Percentiles rank a stretch among this genome's conserved stretches.
These are phyloP conservation scores for Penicillium robsamsonii DNA, from an alignment of 495 filamentous ascomycete species.

Conservation along the genomic window DNA sequence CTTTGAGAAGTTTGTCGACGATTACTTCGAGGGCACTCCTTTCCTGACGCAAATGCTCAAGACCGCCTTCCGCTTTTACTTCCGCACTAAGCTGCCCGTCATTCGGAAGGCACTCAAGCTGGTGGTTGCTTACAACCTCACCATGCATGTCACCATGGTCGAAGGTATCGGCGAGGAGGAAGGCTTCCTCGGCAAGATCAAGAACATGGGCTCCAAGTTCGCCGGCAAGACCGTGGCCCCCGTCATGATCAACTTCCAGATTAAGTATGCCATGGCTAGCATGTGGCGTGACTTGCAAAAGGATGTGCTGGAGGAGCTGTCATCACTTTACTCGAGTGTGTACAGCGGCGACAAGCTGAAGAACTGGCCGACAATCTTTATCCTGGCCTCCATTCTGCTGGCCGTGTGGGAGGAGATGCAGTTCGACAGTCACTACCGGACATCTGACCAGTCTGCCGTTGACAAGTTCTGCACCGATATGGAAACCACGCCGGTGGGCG, in stretches of 20 bases:
- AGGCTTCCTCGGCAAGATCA: slow-evolving; percentile 72
- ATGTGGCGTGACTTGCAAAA: slow-evolving; percentile 97
- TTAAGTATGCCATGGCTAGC: slow-evolving; percentile 89
- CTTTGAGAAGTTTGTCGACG: slow-evolving; percentile 87
- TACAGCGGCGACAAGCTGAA: slow-evolving; percentile 92
- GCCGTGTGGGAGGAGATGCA: slow-evolving; percentile 97
- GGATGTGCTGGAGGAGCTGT: slow-evolving; percentile 89
- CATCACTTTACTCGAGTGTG: slow-evolving; percentile 82
- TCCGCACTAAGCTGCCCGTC: slow-evolving; percentile 75
- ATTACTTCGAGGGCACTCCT: slow-evolving; percentile 89
- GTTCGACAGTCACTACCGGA: slow-evolving; percentile 91
- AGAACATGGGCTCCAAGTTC: slow-evolving; percentile 74
- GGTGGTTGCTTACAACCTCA: slow-evolving; percentile 89
- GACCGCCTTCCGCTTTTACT: slow-evolving; percentile 87
- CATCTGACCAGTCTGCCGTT: slow-evolving; percentile 75
- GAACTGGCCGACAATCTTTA: slow-evolving; percentile 97
- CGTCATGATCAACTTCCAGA: slow-evolving; percentile 98
- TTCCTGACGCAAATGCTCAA: slow-evolving; percentile 93
- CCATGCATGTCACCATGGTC: slow-evolving; percentile 86
- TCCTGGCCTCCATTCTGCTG: slow-evolving; percentile 83
- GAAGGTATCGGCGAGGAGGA: slow-evolving; percentile 83
- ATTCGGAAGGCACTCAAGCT: slow-evolving; percentile 90
- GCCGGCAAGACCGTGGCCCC: slow-evolving; percentile 84
- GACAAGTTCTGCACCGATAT: slow-evolving; percentile 92
- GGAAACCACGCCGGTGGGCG: slow-evolving; percentile 89